These are phyloP conservation scores for Excoecaria cochinchinensis DNA, from an alignment of 345 rosid species.

Conservation along the genomic window DNA sequence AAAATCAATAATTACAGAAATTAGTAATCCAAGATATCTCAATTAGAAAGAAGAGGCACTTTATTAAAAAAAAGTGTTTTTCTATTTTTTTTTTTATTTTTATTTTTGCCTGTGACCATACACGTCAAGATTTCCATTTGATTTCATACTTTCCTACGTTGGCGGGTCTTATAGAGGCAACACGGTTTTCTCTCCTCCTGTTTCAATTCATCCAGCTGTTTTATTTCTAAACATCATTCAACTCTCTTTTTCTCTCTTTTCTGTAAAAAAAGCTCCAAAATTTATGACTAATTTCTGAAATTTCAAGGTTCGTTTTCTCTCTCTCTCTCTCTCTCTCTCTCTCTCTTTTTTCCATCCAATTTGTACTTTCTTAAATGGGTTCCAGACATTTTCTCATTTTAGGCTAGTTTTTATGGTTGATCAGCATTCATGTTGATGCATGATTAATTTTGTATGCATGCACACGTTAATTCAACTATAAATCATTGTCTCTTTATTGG, in stretches of 20 bases:
- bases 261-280: background rate
- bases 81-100: too few relatives aligned
- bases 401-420: background rate
- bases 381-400: background rate
- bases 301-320: slow-evolving; percentile 12
- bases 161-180: slow-evolving; percentile 24
- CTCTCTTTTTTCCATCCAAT: background rate
- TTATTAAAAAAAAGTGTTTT: too few relatives aligned
- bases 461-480: background rate
- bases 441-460: background rate
- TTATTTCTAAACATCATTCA: background rate
- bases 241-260: slow-evolving; percentile 7
- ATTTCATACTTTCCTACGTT: slow-evolving; percentile 8
- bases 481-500: background rate
- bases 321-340: too few relatives aligned
- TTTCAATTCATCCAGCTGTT: background rate
- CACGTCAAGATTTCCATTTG: background rate
- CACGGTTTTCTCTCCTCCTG: slow-evolving; percentile 30
- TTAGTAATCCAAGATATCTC: too few relatives aligned
- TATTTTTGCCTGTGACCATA: too few relatives aligned
- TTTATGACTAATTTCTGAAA: background rate
- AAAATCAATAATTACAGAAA: too few relatives aligned
- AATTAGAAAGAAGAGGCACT: too few relatives aligned
- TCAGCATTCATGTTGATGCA: background rate
- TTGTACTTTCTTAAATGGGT: background rate